These are phyloP conservation scores for Fusarium heterosporum DNA, from an alignment of 2,329 filamentous ascomycete genomes.

Conservation along the genomic window DNA sequence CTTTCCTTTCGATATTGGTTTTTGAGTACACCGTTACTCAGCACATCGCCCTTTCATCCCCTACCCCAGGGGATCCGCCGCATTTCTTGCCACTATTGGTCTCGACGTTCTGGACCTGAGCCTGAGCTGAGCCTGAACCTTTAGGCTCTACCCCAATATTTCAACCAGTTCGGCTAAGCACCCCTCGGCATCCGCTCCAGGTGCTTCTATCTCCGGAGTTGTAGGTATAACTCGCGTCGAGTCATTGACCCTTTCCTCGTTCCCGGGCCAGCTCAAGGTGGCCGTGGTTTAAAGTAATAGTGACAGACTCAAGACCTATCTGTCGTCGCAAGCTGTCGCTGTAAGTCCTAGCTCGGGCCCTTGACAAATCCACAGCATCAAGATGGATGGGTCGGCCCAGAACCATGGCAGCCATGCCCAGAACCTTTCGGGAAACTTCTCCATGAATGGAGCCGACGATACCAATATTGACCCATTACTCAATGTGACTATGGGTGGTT, in stretches of 20 bases:
- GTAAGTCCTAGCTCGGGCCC: not conserved
- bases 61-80: not conserved
- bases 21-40: not conserved
- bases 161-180: constrained; percentile 9
- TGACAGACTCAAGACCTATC: not conserved
- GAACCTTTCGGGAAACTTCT: not conserved
- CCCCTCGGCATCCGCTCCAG: constrained; percentile 3
- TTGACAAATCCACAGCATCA: not conserved
- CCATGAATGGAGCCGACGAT: constrained; percentile 3
- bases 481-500: not conserved
- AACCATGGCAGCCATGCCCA: not conserved
- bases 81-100: not conserved
- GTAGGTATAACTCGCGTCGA: constrained; percentile 6
- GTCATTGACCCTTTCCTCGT: not conserved
- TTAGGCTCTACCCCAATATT: not conserved
- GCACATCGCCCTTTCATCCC: not conserved
- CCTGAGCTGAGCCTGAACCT: too few relatives aligned
- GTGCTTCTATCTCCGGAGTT: not conserved
- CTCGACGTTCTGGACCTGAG: constrained; percentile 9
- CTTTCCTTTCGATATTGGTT: not conserved
- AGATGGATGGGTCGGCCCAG: constrained; percentile 22
- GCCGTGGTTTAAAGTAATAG: not conserved
- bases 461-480: constrained; percentile 39
- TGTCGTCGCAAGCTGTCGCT: not conserved
- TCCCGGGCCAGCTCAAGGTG: not conserved